These are phyloP conservation scores for Marasmius fiardii DNA, from an alignment of 1,284 basidiomycete species.

Conservation along the genomic window DNA sequence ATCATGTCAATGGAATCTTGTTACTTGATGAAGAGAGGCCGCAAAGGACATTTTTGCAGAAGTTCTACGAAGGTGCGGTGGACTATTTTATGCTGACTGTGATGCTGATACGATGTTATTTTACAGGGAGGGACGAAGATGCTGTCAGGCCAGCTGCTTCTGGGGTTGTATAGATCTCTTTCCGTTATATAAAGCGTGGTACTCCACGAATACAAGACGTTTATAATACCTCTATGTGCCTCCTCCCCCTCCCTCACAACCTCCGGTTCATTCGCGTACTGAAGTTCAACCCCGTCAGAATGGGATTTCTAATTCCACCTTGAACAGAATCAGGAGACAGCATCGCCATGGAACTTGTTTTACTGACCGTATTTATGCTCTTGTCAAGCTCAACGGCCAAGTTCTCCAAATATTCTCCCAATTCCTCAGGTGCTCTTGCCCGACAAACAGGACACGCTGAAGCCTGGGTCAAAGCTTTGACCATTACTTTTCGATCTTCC, in stretches of 20 bases:
- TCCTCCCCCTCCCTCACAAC: no score
- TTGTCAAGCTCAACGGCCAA: background rate
- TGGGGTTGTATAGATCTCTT: slow-evolving; percentile 29
- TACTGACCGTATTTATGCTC: background rate
- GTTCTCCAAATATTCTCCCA: background rate
- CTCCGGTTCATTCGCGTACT: no score
- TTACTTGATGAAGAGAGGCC: slow-evolving; percentile 48
- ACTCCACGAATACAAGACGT: background rate
- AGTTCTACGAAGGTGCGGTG: slow-evolving; percentile 77
- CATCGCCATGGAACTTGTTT: no score
- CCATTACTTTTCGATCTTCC: background rate
- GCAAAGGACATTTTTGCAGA: slow-evolving; percentile 74
- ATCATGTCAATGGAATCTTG: slow-evolving; percentile 70
- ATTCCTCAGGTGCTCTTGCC: background rate
- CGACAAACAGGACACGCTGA: background rate
- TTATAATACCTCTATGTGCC: background rate
- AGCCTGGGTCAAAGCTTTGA: background rate
- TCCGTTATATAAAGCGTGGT: background rate
- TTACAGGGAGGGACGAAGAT: slow-evolving; percentile 52
- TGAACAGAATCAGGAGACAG: background rate
- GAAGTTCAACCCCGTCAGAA: background rate
- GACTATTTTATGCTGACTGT: background rate
- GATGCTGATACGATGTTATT: background rate
- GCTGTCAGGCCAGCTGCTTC: slow-evolving; percentile 50
- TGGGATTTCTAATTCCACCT: background rate